phyloP scores from a whole-genome alignment of 192 early-diverging fungal species.

The Coemansia guatemalensis region DNA sequence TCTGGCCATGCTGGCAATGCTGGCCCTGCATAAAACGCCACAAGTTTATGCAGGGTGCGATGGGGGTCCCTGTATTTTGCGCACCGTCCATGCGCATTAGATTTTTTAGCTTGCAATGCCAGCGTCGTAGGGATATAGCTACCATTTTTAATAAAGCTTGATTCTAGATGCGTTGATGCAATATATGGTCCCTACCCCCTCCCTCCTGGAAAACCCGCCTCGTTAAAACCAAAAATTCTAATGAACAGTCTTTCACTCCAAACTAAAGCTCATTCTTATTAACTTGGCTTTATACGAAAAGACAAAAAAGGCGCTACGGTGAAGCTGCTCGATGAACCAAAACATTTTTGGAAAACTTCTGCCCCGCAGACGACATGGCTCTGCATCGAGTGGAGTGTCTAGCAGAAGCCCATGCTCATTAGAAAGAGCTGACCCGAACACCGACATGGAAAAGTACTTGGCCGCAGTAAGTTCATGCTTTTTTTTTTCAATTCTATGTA shows the following conservation, averaged over 20 bases:
- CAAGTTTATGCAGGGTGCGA: not conserved
- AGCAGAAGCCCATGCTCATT: constrained; percentile 19
- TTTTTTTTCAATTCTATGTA: not conserved
- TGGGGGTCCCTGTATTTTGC: not conserved
- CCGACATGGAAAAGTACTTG: constrained; percentile 50
- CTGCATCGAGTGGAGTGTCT: constrained; percentile 15
- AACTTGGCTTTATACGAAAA: not conserved
- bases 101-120: not conserved
- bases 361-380: constrained; percentile 16
- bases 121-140: not conserved
- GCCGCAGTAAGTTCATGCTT: constrained; percentile 18
- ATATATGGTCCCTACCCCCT: not conserved
- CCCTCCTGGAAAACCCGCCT: not conserved
- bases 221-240: not conserved
- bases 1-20: not conserved
- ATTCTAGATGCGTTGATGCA: not conserved
- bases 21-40: not conserved
- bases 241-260: not conserved
- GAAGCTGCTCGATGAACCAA: constrained; percentile 13
- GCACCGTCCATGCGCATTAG: not conserved
- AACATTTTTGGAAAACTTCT: constrained; percentile 32
- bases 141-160: not conserved
- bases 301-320: not conserved
- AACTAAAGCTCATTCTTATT: not conserved
- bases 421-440: constrained; percentile 8